phyloP scores from a whole-genome alignment of 805 yeast species.

The Candida orba region DNA sequence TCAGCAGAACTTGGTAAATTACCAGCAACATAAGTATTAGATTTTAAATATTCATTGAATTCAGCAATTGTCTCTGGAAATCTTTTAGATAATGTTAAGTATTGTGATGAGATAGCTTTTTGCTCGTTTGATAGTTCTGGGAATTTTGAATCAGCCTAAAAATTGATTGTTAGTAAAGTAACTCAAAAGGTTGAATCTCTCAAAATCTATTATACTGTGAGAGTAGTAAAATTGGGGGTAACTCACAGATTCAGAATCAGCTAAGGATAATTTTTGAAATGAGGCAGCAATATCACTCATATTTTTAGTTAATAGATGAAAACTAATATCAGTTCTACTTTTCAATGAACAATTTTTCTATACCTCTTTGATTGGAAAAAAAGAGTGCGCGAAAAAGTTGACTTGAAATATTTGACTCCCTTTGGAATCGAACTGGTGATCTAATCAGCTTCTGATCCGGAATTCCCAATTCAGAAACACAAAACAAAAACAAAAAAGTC shows the following conservation, averaged over 20 bases:
- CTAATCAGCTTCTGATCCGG: too few relatives aligned
- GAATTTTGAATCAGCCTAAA: constrained; percentile 20
- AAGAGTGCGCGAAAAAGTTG: too few relatives aligned
- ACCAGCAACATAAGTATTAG: constrained; percentile 65
- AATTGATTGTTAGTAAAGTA: neutral
- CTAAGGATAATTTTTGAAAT: constrained; percentile 25
- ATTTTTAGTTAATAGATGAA: constrained; percentile 2
- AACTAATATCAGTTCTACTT: neutral
- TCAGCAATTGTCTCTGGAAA: constrained; percentile 46
- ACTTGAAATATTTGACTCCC: too few relatives aligned
- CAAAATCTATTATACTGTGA: too few relatives aligned
- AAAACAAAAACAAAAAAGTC: constrained; percentile 1
- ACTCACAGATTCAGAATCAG: constrained; percentile 18
- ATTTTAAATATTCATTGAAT: constrained; percentile 64
- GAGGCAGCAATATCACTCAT: constrained; percentile 25
- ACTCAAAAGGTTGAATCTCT: too few relatives aligned
- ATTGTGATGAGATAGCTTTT: constrained; percentile 70
- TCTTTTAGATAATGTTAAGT: constrained; percentile 64
- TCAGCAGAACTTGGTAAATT: constrained; percentile 65
- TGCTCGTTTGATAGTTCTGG: constrained; percentile 35
- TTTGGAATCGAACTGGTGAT: neutral
- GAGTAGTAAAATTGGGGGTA: neutral
- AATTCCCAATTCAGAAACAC: neutral
- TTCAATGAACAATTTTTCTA: neutral
- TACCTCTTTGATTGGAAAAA: too few relatives aligned